Evolutionary conservation across 2,329 filamentous ascomycete genomes (phyloP).

Genomic region (Hawksworthiomyces lignivorus): DNA sequence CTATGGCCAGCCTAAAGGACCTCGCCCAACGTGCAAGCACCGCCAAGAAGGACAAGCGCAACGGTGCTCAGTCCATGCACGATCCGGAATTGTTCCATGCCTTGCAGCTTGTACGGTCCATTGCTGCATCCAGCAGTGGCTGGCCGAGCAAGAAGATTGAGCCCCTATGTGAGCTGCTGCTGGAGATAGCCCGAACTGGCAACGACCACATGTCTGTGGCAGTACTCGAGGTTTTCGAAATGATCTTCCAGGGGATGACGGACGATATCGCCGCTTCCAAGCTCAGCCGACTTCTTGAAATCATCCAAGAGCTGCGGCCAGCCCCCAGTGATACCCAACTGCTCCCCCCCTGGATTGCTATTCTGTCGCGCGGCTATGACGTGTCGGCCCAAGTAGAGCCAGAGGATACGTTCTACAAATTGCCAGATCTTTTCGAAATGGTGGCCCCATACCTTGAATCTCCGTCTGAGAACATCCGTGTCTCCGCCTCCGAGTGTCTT

Average conservation of each 20-base stretch:
- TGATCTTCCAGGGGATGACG: conserved; percentile 90
- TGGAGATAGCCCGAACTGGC: conserved; percentile 80
- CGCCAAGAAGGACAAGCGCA: conserved; percentile 63
- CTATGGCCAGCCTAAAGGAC: conserved; percentile 70
- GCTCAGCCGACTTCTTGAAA: conserved; percentile 79
- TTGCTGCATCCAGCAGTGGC: conserved; percentile 78
- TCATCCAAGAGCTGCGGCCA: conserved; percentile 85
- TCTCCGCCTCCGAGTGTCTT: conserved; percentile 90
- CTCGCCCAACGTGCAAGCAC: conserved; percentile 55
- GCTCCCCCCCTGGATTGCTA: conserved; percentile 92
- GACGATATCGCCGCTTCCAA: conserved; percentile 84
- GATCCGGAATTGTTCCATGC: conserved; percentile 86
- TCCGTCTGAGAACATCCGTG: conserved; percentile 82
- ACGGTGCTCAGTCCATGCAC: conserved; percentile 46
- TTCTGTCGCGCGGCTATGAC: conserved; percentile 88
- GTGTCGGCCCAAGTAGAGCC: conserved; percentile 83
- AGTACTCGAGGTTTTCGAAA: conserved; percentile 93
- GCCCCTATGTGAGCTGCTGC: conserved; percentile 76
- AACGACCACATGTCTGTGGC: conserved; percentile 97
- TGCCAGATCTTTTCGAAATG: conserved; percentile 77
- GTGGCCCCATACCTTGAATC: conserved; percentile 78
- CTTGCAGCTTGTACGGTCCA: conserved; percentile 82
- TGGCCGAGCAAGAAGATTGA: conserved; percentile 98
- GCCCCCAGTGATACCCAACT: conserved; percentile 91
- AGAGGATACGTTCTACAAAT: conserved; percentile 83